These are phyloP conservation scores for Medicago lupulina DNA, from an alignment of 306 rosid species.

Conservation along the genomic window DNA sequence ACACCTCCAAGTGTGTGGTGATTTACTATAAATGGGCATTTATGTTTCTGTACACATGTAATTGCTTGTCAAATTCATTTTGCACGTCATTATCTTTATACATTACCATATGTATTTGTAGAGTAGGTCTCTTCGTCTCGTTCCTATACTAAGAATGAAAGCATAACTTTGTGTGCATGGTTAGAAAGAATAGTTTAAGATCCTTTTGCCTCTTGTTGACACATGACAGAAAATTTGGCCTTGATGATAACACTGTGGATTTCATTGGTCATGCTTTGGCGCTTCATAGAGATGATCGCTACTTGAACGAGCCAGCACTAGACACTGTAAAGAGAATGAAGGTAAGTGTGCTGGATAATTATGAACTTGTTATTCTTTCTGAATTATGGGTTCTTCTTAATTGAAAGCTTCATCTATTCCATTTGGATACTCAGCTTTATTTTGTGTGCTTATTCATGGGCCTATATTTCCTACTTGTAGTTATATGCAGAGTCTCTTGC, in stretches of 20 bases:
- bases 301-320: constrained; percentile 85
- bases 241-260: constrained; percentile 89
- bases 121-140: constrained; percentile 18
- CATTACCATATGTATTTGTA: neutral
- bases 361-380: constrained; percentile 14
- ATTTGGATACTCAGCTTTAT: constrained; percentile 29
- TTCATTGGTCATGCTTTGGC: constrained; percentile 98
- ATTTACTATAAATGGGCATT: neutral
- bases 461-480: constrained; percentile 52
- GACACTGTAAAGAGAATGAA: constrained; percentile 98
- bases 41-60: neutral
- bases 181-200: constrained; percentile 14
- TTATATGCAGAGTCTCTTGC: constrained; percentile 93
- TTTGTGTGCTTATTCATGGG: constrained; percentile 20
- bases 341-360: constrained; percentile 52
- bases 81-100: neutral
- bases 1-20: neutral
- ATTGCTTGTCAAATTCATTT: neutral
- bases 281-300: constrained; percentile 92
- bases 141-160: constrained; percentile 5
- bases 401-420: constrained; percentile 30
- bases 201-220: constrained; percentile 42
- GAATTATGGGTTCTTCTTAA: constrained; percentile 20
- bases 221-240: constrained; percentile 87
- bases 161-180: constrained; percentile 27